Base-by-base conservation (phyloP, 495 filamentous ascomycete species). In the Aspergillus ostianus region DNA sequence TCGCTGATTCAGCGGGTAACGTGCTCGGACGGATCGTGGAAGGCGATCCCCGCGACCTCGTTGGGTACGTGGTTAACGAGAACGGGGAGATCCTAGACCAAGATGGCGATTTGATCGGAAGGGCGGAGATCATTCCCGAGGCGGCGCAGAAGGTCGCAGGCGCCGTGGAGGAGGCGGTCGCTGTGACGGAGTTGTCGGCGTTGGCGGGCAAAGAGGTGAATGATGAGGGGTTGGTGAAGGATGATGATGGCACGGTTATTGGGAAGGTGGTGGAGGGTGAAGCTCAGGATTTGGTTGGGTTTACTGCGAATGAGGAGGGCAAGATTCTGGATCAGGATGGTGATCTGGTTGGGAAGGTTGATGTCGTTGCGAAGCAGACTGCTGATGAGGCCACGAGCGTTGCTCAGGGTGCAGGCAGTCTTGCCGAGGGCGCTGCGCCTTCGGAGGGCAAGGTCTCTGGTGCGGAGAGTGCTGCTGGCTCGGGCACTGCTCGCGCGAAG, bases 251-350 rank as follows among this genome's bases (percentile, higher is more conserved):
- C 49, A 80, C 82, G 44, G 61, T 80, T 9, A 64, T 87, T 21
- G 86, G 85, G 47, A 77, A 78, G 21, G 77, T 87, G 20, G 79
- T 80, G 17, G 85, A 88, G 60, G 85, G 85, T 17, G 78, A 86
- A 30, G 80, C 84, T 1, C 78, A 85, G 60, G 84, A 86, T 60
- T 78, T 88, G 41, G 80, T 79, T 17, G 86, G 84, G 9, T 81
- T 82, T 64, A 76, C 74, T 2, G 77, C 86, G 47, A 83, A 84
- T 49, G 84, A 87, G 13, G 79, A 84, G 6, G 85, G 85, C 18
- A 84, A 86, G 64, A 85, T 87, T 47, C 73, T 88, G 17, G 85
- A 88, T 56, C 81, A 87, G 32, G 84, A 86, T 36, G 86, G 86
- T 15, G 83, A 88, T 59, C 76, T 85, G 18, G 81, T 87, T 54